A percentile compares a stretch with the other conserved stretches of the same genome.
Evolutionary conservation across 768 basidiomycete genomes (phyloP).

Genomic region (Naganishia vaughanmartiniae): DNA sequence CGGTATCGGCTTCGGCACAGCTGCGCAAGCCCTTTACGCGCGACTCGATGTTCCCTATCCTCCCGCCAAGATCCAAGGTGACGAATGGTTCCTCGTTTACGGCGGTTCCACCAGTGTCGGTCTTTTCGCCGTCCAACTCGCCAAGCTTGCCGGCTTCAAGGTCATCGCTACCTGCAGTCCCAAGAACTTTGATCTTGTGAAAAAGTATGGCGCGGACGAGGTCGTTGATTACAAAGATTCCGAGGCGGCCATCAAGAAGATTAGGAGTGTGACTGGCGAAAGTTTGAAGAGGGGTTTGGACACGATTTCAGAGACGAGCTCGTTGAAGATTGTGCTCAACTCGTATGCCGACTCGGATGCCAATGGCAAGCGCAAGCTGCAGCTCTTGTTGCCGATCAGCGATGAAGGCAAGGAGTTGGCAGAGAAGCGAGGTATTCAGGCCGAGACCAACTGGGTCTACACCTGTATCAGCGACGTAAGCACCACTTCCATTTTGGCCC

Average conservation of each 20-base stretch:
- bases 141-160: slow-evolving; percentile 47
- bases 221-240: slow-evolving; percentile 55
- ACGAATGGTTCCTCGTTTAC: slow-evolving; percentile 40
- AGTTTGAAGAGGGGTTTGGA: slow-evolving; percentile 37
- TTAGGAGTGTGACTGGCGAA: slow-evolving; percentile 38
- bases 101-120: slow-evolving; percentile 53
- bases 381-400: slow-evolving; percentile 30
- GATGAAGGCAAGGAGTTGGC: slow-evolving; percentile 33
- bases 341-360: slow-evolving; percentile 32
- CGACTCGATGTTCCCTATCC: slow-evolving; percentile 21
- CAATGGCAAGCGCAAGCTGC: slow-evolving; percentile 34
- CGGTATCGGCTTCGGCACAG: slow-evolving; percentile 40
- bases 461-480: slow-evolving; percentile 40
- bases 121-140: slow-evolving; percentile 48
- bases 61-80: slow-evolving; percentile 22
- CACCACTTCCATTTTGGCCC: not conserved
- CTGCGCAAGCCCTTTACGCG: slow-evolving; percentile 35
- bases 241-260: slow-evolving; percentile 38
- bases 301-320: slow-evolving; percentile 37
- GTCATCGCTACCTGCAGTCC: slow-evolving; percentile 53
- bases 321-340: slow-evolving; percentile 35
- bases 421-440: slow-evolving; percentile 33
- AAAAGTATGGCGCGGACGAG: slow-evolving; percentile 52
- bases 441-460: slow-evolving; percentile 40
- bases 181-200: slow-evolving; percentile 52